phyloP scores from a whole-genome alignment of 768 basidiomycete genomes.

The Rhizopogon vulgaris region DNA sequence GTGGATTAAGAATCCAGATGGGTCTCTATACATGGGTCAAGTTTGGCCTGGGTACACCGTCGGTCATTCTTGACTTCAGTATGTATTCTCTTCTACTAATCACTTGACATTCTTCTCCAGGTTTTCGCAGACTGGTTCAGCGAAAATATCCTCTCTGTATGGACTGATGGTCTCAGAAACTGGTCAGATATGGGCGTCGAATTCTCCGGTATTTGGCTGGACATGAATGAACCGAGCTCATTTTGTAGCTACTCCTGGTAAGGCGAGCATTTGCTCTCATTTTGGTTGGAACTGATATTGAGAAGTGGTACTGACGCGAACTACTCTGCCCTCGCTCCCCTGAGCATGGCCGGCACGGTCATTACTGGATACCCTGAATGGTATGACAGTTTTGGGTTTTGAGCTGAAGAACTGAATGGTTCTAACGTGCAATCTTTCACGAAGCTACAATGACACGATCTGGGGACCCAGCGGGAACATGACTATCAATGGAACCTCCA shows the following conservation, averaged over 20 bases:
- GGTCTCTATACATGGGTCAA: conserved; percentile 63
- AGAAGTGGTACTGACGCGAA: conserved; percentile 46
- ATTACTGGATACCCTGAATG: conserved; percentile 66
- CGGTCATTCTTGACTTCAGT: conserved; percentile 4
- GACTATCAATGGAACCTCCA: conserved; percentile 60
- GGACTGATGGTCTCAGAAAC: conserved; percentile 54
- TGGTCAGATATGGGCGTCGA: conserved; percentile 48
- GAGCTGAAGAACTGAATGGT: neutral
- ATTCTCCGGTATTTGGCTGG: conserved; percentile 64
- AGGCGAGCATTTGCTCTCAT: neutral
- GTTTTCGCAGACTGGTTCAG: conserved; percentile 61
- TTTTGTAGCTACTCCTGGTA: conserved; percentile 61
- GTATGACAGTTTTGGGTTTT: conserved; percentile 24
- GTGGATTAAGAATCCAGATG: conserved; percentile 73
- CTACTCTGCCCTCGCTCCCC: conserved; percentile 51
- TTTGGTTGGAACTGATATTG: neutral
- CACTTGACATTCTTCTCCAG: conserved; percentile 18
- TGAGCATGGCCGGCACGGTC: conserved; percentile 42
- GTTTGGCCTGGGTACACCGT: conserved; percentile 78
- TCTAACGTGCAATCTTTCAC: neutral
- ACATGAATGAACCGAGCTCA: conserved; percentile 64
- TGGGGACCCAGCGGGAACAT: conserved; percentile 72
- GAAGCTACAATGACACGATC: conserved; percentile 53
- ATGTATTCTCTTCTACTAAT: neutral
- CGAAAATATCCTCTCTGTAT: conserved; percentile 46